A percentile compares a stretch with the other conserved stretches of the same genome.
phyloP scores from a whole-genome alignment of 2,329 filamentous ascomycete genomes.

The Epichloe amarillans region DNA sequence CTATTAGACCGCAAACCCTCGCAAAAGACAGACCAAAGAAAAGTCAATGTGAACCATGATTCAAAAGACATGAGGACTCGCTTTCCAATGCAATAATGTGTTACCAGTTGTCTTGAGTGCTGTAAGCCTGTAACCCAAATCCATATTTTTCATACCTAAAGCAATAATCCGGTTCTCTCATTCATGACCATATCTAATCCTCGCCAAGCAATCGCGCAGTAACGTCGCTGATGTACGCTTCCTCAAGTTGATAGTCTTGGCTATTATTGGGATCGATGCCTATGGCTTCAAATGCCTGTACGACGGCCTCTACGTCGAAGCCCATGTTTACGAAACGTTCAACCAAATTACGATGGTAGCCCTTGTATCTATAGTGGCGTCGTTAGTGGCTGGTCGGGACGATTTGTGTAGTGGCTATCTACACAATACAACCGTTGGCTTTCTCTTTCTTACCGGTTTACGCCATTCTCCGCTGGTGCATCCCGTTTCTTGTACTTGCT shows the following conservation, averaged over 20 bases:
- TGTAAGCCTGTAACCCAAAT: neutral
- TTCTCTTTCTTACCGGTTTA: conserved; percentile 16
- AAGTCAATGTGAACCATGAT: neutral
- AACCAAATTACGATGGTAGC: conserved; percentile 75
- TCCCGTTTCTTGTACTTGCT: conserved; percentile 25
- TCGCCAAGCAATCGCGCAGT: conserved; percentile 77
- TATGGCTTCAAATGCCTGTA: conserved; percentile 68
- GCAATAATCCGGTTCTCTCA: neutral
- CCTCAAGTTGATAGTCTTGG: conserved; percentile 73
- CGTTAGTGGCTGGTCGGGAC: neutral
- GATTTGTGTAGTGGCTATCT: neutral
- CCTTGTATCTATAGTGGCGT: conserved; percentile 50
- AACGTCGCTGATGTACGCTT: conserved; percentile 81
- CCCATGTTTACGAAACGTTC: conserved; percentile 83
- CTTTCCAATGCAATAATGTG: conserved; percentile 7
- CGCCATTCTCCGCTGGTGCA: conserved; percentile 7
- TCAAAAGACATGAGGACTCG: conserved; percentile 10
- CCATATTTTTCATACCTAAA: neutral
- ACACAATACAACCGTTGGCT: neutral
- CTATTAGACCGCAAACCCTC: neutral
- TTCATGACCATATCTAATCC: conserved; percentile 35
- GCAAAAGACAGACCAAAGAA: neutral
- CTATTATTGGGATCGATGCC: conserved; percentile 70
- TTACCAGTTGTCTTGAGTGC: neutral
- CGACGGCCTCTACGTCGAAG: conserved; percentile 76